Evolutionary conservation across 139 green algal genomes (phyloP), one percentile per base, ranked within the genome.

Genomic region (Penium margaritaceum): DNA sequence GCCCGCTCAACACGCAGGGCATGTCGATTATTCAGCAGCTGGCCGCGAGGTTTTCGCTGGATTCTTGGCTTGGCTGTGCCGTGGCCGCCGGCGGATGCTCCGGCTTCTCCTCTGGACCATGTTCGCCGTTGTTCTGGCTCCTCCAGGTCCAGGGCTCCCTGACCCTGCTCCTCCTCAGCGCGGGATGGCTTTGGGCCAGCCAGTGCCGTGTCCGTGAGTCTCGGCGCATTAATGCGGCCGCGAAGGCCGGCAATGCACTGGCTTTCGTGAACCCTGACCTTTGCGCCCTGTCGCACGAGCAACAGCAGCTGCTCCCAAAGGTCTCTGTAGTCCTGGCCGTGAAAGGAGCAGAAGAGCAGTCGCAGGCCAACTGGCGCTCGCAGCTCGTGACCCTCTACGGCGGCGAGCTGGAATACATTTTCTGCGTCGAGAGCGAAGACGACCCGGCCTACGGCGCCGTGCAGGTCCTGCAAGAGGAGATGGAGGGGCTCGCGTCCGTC

Each of bases 321-420:
- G 67, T 74, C 29, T 67, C 67, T 17, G 44, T 74, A 14, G 41
- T 74, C 33, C 12, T 74, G 43, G 43, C 67, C 14, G 67, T 74
- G 44, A 74, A 74, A 36, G 67, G 67, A 19, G 29, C 47, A 27
- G 43, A 37, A 32, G 44, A 34, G n/a, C 39, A 74, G 21, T n/a
- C 37, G 30, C 24, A 39, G 41, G 67, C 35, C 14, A 74, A 74
- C 67, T 74, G 67, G 67, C 39, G 67, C 21, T 66, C 67, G 41
- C 70, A 77, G 70, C 35, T 77, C 29, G 70, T 60, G 35, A 65
- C 70, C 14, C 21, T 77, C 19, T 77, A 77, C 6, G 70, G 70
- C 27, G 70, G 70, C 5, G 29, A 17, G 1, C 30, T 77, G 35
- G 60, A 77, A 62, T 77, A 62, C 15, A 38, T 77, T 29, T 77